phyloP scores from a whole-genome alignment of 73 alveolate genomes.

The Paramecium pentaurelia region DNA sequence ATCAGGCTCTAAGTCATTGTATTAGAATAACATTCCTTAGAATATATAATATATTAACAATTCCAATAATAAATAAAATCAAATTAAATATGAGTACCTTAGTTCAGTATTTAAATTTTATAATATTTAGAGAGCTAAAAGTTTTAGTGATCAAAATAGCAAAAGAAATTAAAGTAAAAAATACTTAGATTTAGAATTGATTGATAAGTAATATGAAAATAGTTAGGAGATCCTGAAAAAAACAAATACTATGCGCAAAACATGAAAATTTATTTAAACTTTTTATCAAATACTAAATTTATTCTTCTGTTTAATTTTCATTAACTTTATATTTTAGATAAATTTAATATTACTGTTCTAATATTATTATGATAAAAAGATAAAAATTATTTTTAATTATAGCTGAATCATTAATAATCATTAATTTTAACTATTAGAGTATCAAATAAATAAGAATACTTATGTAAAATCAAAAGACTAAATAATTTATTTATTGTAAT shows the following conservation, averaged over 20 bases:
- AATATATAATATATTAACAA: background rate
- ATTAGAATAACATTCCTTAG: background rate
- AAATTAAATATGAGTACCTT: background rate
- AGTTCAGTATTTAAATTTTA: background rate
- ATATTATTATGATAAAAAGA: background rate
- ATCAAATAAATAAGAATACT: no score
- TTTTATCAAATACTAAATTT: background rate
- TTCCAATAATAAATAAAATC: background rate
- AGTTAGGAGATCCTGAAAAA: constrained; percentile 25
- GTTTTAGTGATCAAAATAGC: constrained; percentile 34
- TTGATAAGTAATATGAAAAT: constrained; percentile 25
- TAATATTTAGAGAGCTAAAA: constrained; percentile 33
- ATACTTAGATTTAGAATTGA: background rate
- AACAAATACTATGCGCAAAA: background rate
- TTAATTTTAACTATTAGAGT: no score
- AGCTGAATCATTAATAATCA: background rate
- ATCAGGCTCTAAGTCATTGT: constrained; percentile 41
- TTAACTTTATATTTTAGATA: background rate
- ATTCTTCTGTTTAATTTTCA: background rate
- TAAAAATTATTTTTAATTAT: no score
- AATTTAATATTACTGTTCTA: background rate
- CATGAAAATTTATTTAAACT: background rate
- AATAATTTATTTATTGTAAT: no score
- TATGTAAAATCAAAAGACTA: no score
- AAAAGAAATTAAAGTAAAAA: background rate